Conservation (phyloP, 768 basidiomycete genomes). For the Amanita exitialis region DNA sequence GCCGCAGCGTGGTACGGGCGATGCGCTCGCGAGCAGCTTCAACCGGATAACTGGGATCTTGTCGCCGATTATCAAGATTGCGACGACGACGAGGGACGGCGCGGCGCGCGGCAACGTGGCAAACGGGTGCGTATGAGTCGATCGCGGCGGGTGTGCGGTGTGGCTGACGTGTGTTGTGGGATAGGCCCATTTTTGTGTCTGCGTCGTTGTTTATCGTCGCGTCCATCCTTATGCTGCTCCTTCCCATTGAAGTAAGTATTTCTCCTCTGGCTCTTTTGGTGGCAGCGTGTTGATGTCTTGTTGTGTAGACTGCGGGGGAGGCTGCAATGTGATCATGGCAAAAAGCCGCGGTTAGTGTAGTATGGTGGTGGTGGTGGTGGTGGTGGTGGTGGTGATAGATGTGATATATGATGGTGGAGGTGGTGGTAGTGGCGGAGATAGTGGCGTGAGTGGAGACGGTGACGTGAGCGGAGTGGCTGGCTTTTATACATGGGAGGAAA, state of each 20-base stretch:
- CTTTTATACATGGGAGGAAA: too few species aligned
- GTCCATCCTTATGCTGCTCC: slow-evolving; percentile 26
- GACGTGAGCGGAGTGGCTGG: too few species aligned
- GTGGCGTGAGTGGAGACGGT: too few species aligned
- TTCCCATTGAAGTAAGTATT: slow-evolving; percentile 34
- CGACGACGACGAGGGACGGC: slow-evolving; percentile 24
- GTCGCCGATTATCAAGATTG: slow-evolving; percentile 39
- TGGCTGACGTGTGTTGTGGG: not conserved
- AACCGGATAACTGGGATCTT: slow-evolving; percentile 39
- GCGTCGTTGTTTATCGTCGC: slow-evolving; percentile 35
- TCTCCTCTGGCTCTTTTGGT: too few species aligned
- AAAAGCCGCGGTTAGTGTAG: not conserved
- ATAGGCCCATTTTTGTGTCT: slow-evolving; percentile 36
- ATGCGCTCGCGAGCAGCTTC: slow-evolving; percentile 37
- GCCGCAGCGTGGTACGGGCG: slow-evolving; percentile 45
- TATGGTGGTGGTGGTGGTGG: not conserved
- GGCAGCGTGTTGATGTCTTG: not conserved
- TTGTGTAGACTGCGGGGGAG: not conserved
- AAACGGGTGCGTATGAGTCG: slow-evolving; percentile 20
- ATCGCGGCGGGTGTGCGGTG: not conserved
- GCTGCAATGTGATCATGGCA: not conserved
- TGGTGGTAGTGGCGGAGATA: too few species aligned
- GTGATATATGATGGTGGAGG: too few species aligned
- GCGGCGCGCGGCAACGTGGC: slow-evolving; percentile 15
- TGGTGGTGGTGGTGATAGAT: too few species aligned